These are phyloP conservation scores for Leishmania tropica DNA, from an alignment of 208 protist species.

Conservation along the genomic window DNA sequence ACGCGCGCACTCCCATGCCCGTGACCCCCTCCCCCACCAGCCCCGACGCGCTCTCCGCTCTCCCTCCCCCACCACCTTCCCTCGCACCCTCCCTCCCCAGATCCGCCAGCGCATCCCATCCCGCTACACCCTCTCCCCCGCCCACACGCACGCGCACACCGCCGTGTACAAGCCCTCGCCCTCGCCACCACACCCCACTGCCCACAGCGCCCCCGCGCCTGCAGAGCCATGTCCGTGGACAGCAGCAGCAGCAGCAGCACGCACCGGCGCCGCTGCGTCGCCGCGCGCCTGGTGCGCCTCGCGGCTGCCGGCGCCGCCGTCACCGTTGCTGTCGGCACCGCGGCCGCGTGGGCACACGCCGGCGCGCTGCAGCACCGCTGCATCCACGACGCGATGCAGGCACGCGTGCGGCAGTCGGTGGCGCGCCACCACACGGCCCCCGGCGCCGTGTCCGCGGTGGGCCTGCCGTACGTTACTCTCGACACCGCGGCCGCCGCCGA, in stretches of 20 bases:
- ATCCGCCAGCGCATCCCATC: too few species aligned
- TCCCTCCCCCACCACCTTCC: too few species aligned
- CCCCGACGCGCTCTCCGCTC: too few species aligned
- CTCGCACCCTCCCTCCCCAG: too few species aligned
- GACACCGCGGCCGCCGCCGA: neutral
- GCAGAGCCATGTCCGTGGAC: neutral
- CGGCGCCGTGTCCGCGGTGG: neutral
- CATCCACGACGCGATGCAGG: slow-evolving; percentile 30
- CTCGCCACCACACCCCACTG: too few species aligned
- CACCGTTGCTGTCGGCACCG: neutral
- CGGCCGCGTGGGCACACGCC: neutral
- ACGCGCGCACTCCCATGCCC: too few species aligned
- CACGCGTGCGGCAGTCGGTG: slow-evolving; percentile 11
- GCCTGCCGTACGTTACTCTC: slow-evolving; percentile 9
- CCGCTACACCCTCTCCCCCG: too few species aligned
- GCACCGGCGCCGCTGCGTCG: slow-evolving; percentile 15
- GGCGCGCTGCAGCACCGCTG: slow-evolving; percentile 15
- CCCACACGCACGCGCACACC: too few species aligned
- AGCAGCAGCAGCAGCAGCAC: neutral
- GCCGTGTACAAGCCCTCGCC: too few species aligned
- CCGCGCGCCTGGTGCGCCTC: slow-evolving; percentile 19
- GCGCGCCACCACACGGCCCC: neutral
- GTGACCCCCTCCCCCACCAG: too few species aligned
- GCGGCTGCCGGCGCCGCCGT: neutral
- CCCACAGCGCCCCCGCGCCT: too few species aligned